phyloP scores from a whole-genome alignment of 2,329 filamentous ascomycete species.

The Aspergillus fumigatus region DNA sequence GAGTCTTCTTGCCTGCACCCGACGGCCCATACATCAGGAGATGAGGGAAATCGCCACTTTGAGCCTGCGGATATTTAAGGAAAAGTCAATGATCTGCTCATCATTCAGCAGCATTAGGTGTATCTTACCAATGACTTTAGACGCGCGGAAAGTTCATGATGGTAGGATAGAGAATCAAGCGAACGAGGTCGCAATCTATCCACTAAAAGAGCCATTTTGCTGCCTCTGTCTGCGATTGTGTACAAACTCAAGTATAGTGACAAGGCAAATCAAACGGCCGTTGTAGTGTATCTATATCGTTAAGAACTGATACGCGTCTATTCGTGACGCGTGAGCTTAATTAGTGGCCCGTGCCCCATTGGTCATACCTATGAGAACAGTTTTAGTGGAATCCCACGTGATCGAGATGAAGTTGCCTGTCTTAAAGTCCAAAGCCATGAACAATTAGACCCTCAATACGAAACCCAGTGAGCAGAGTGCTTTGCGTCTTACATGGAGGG shows the following conservation, averaged over 20 bases:
- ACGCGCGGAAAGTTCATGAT: constrained; percentile 79
- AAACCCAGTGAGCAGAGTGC: neutral
- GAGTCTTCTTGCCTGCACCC: constrained; percentile 94
- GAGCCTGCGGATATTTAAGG: constrained; percentile 57
- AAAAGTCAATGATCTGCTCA: constrained; percentile 1
- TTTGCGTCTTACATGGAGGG: neutral
- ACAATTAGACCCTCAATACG: neutral
- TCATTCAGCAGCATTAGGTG: neutral
- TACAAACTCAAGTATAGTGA: neutral
- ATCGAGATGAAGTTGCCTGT: neutral
- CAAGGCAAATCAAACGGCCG: neutral
- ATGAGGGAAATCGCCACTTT: constrained; percentile 96
- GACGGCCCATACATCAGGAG: constrained; percentile 95
- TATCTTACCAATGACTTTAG: constrained; percentile 71
- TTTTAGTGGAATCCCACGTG: neutral
- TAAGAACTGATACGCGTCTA: constrained; percentile 28
- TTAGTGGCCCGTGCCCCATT: constrained; percentile 32
- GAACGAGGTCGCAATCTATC: constrained; percentile 56
- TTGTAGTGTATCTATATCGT: constrained; percentile 10
- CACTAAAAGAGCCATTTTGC: constrained; percentile 58
- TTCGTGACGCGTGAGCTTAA: constrained; percentile 36
- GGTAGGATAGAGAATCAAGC: constrained; percentile 68
- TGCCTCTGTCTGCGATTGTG: neutral
- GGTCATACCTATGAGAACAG: neutral
- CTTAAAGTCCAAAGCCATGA: neutral